Base-by-base conservation (phyloP, 2,329 filamentous ascomycete species). In the Coniochaeta ligniaria region DNA sequence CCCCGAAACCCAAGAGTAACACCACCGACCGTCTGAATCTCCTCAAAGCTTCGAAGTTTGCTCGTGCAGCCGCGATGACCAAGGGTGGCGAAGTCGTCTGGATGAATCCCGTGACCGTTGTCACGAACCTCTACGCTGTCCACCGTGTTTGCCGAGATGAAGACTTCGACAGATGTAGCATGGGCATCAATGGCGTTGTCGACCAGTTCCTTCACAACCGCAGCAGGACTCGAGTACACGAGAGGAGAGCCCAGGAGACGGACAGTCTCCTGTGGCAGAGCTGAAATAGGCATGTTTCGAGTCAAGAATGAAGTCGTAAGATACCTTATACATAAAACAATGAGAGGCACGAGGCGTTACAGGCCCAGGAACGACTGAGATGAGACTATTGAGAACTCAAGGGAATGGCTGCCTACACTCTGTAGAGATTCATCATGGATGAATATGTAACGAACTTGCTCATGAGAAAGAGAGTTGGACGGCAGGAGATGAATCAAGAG, bases 181-280 rank as follows among this genome's bases (percentile, higher is more conserved):
- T 80, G 77, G 8, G 89, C 88, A 71, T 94, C 90, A 22, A 93
- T 80, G 50, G 89, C 81, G 71, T 94, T 93, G 66, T 93, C 90
- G 35, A 93, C 72, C 4, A 93, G 83, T 72, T 93, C 90, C 69
- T 93, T 93, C 66, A 92, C 82, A 2, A 91, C 74, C 12, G 83
- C 81, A 14, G 78, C 74, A 0, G 89, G 81, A 8, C 83, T 83
- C 6, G 81, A 77, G 57, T 92, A 79, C 54, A 81, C 78, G 65
- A 86, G 78, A 2, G 83, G 78, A 8, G 88, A 85, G 38, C 85
- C 82, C 7, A 93, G 76, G 12, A 83, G 79, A 55, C 80, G 80
- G 24, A 81, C 75, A 16, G 82, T 79, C 3, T 76, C 72, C 41
- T 75, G 66, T 1, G 83, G 74, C 8, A 88, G 75, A 24, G 76